Conservation (phyloP, 148 eudicot species). For the Cornus florida region DNA sequence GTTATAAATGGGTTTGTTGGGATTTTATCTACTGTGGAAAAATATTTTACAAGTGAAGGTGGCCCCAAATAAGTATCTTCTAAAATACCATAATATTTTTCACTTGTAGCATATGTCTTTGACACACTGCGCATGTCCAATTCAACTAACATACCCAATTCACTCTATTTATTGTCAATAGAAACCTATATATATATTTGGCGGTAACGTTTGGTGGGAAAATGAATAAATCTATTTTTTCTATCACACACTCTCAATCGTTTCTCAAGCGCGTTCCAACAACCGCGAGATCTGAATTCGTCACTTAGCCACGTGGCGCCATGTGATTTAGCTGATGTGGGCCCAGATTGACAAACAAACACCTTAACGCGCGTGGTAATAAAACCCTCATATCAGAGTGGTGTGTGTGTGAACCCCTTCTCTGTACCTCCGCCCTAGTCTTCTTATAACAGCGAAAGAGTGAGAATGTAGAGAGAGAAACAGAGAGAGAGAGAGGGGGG, state of each 20-base stretch:
- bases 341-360: background rate
- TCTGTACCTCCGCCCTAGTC: constrained; percentile 48
- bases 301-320: background rate
- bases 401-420: constrained; percentile 18
- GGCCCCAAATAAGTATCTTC: background rate
- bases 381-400: background rate
- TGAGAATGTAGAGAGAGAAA: constrained; percentile 17
- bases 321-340: background rate
- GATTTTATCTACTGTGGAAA: too few species aligned
- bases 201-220: constrained; percentile 69
- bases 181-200: constrained; percentile 24
- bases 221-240: background rate
- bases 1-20: too few species aligned
- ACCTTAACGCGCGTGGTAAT: constrained; percentile 9
- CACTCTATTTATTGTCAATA: background rate
- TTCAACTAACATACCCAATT: background rate
- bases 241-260: background rate
- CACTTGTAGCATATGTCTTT: background rate
- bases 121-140: background rate
- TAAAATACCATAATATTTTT: background rate
- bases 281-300: background rate
- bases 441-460: constrained; percentile 19
- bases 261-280: background rate
- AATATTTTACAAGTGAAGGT: background rate
- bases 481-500: constrained; percentile 17